Percentiles rank a stretch among this genome's conserved stretches.
phyloP scores from a whole-genome alignment of 2,329 filamentous ascomycete genomes.

The Claviceps fusiformis region DNA sequence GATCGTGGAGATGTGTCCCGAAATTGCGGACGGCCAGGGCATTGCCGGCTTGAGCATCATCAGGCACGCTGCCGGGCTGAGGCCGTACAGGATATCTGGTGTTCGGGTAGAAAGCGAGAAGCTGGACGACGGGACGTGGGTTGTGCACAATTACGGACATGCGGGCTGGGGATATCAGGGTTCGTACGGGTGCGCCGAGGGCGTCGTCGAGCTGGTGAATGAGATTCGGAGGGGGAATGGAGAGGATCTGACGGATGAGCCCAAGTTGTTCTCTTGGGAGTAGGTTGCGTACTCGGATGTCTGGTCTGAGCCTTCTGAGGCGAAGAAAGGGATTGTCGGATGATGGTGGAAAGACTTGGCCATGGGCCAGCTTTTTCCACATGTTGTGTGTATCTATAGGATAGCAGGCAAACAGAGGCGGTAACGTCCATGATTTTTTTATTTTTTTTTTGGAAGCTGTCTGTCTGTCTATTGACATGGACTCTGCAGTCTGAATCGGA shows the following conservation, averaged over 20 bases:
- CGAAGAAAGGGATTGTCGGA: neutral
- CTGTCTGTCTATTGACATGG: no score
- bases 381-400: no score
- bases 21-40: constrained; percentile 50
- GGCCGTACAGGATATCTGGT: constrained; percentile 61
- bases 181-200: constrained; percentile 56
- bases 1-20: constrained; percentile 49
- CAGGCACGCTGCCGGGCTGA: constrained; percentile 68
- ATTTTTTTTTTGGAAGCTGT: no score
- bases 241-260: constrained; percentile 14
- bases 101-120: constrained; percentile 54
- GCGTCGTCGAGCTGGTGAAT: constrained; percentile 52
- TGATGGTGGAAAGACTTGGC: no score
- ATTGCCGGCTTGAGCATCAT: constrained; percentile 63
- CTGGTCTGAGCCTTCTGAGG: neutral
- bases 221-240: constrained; percentile 33
- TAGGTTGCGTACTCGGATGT: neutral
- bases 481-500: no score
- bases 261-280: constrained; percentile 18
- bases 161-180: constrained; percentile 64
- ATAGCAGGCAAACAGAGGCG: no score
- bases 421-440: no score
- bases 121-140: constrained; percentile 38
- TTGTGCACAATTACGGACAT: constrained; percentile 76
- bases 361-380: no score